phyloP scores from a whole-genome alignment of 345 rosid genomes.

The Arabidopsis arenosa region DNA sequence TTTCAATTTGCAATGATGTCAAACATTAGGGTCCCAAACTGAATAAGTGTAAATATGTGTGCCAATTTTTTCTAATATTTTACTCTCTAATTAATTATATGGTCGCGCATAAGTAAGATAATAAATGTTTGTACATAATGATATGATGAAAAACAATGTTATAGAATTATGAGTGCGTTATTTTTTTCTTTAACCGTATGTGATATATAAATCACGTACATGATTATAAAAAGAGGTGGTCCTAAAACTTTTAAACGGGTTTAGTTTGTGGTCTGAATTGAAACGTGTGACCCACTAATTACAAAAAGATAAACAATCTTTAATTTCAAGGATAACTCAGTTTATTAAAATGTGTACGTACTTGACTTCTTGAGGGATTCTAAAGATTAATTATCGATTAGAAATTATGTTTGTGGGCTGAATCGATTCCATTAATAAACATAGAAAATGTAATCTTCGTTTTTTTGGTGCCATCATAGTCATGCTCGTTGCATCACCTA shows the following conservation, averaged over 20 bases:
- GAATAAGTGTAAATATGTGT: slow-evolving; percentile 19
- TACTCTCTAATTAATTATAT: slow-evolving; percentile 22
- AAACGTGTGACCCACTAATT: slow-evolving; percentile 47
- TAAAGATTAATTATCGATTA: slow-evolving; percentile 15
- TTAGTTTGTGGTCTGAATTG: slow-evolving; percentile 38
- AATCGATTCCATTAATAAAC: slow-evolving; percentile 38
- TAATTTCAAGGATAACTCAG: slow-evolving; percentile 33
- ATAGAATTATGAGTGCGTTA: slow-evolving; percentile 40
- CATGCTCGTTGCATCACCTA: slow-evolving; percentile 25
- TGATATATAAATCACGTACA: slow-evolving; percentile 3
- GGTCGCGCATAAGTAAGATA: slow-evolving; percentile 37
- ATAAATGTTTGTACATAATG: not conserved
- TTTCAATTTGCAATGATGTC: slow-evolving; percentile 31
- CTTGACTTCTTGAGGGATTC: slow-evolving; percentile 42
- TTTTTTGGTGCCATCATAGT: slow-evolving; percentile 22
- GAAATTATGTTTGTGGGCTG: slow-evolving; percentile 31
- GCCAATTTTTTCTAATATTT: not conserved
- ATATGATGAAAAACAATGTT: slow-evolving; percentile 3
- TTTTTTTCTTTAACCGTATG: slow-evolving; percentile 33
- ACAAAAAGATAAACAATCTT: slow-evolving; percentile 24
- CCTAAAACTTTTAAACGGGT: slow-evolving; percentile 13
- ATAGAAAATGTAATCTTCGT: not conserved
- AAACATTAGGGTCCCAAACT: slow-evolving; percentile 46
- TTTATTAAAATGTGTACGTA: slow-evolving; percentile 36
- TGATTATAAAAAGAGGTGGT: not conserved